phyloP scores from a whole-genome alignment of 208 protist genomes.

The Leishmania tropica region DNA sequence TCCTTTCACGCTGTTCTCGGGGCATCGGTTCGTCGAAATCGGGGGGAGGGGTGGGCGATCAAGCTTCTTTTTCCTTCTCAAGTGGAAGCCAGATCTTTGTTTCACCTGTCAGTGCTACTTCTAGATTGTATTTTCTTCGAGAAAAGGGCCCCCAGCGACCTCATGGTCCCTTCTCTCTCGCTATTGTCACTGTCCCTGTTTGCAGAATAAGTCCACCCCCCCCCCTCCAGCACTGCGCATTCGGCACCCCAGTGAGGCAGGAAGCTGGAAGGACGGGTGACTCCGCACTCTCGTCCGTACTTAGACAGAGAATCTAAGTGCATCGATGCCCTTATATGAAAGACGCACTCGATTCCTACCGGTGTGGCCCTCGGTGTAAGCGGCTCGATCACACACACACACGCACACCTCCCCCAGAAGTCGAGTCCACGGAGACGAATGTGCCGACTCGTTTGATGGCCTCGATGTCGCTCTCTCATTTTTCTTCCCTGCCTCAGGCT shows the following conservation, averaged over 20 bases:
- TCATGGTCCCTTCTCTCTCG: background rate
- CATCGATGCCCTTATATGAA: background rate
- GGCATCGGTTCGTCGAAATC: too few species aligned
- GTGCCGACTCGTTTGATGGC: background rate
- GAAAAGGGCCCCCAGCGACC: background rate
- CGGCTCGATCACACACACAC: background rate
- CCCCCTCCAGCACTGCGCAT: background rate
- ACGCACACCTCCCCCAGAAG: background rate
- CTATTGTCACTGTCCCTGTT: background rate
- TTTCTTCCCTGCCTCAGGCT: background rate
- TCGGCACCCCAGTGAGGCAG: background rate
- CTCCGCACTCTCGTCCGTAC: background rate
- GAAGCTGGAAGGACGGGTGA: background rate
- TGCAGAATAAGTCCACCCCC: background rate
- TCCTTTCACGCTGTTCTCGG: too few species aligned
- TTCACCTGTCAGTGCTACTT: background rate
- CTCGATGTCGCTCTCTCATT: background rate
- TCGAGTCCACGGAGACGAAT: background rate
- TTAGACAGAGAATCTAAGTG: background rate
- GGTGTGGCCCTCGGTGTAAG: background rate
- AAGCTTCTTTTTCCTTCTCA: too few species aligned
- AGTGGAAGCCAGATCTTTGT: too few species aligned
- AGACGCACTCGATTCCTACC: background rate
- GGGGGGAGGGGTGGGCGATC: too few species aligned
- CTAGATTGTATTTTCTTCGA: background rate